Percentiles rank a stretch among this genome's conserved stretches.
Conservation (phyloP, 2,329 filamentous ascomycete genomes). For the Penicillium sp. region DNA sequence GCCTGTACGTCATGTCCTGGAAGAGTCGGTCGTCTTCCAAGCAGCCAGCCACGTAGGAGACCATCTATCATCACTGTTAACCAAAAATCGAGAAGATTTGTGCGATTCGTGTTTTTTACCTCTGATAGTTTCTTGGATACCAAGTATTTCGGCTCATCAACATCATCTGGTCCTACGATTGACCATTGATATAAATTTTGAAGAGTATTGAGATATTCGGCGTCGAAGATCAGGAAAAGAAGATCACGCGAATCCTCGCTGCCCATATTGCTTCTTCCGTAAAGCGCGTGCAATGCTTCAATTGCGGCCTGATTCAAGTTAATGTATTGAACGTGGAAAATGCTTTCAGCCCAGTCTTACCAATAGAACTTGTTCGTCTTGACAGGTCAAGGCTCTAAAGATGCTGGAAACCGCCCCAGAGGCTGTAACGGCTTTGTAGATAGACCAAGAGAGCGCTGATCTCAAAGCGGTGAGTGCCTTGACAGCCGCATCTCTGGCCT, state of each 20-base stretch:
- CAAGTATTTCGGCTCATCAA: slow-evolving; percentile 88
- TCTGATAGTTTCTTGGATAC: slow-evolving; percentile 93
- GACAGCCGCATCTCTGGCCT: slow-evolving; percentile 67
- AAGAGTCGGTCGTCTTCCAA: slow-evolving; percentile 72
- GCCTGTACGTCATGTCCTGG: slow-evolving; percentile 55
- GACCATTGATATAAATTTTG: slow-evolving; percentile 77
- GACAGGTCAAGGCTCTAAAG: slow-evolving; percentile 67
- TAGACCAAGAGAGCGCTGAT: slow-evolving; percentile 81
- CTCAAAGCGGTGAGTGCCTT: slow-evolving; percentile 75
- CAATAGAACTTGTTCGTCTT: slow-evolving; percentile 71
- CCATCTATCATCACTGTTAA: slow-evolving; percentile 56
- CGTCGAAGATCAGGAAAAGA: slow-evolving; percentile 74
- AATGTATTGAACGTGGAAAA: slow-evolving; percentile 14
- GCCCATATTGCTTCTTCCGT: slow-evolving; percentile 69
- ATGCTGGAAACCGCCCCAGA: slow-evolving; percentile 69
- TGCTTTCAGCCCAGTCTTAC: slow-evolving; percentile 44
- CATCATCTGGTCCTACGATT: slow-evolving; percentile 71
- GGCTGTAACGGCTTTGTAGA: slow-evolving; percentile 74
- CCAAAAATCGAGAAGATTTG: slow-evolving; percentile 10
- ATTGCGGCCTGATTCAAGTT: slow-evolving; percentile 63
- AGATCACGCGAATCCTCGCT: slow-evolving; percentile 76
- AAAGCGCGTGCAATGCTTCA: slow-evolving; percentile 80
- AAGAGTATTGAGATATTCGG: slow-evolving; percentile 68
- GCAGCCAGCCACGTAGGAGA: slow-evolving; percentile 81
- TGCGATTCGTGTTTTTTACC: slow-evolving; percentile 48